Evolutionary conservation across 352 stramenopile genomes (phyloP).

Genomic region (Globisporangium ultimum): DNA sequence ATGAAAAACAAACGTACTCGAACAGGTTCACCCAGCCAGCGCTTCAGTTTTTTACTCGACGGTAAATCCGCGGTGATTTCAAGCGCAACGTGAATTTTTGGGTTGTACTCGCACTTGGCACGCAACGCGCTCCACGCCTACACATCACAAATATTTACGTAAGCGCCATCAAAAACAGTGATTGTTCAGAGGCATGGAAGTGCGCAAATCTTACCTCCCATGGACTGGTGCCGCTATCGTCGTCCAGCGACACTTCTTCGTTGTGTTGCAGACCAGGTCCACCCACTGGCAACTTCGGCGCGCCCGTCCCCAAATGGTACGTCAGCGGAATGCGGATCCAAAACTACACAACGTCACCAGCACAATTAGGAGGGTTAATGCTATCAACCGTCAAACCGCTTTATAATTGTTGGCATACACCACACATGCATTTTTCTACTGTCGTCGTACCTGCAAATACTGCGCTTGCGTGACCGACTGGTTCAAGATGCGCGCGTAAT

Average conservation of each 20-base stretch:
- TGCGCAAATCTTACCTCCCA: conserved; percentile 28
- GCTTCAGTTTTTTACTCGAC: conserved; percentile 53
- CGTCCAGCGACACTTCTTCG: conserved; percentile 18
- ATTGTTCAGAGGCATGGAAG: no score
- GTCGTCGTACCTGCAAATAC: conserved; percentile 63
- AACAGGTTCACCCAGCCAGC: conserved; percentile 88
- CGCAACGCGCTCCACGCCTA: conserved; percentile 81
- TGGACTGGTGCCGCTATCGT: conserved; percentile 31
- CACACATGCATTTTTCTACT: not conserved
- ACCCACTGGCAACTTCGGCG: conserved; percentile 18
- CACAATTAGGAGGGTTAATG: not conserved
- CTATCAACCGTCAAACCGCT: not conserved
- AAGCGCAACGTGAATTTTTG: conserved; percentile 78
- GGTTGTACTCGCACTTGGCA: conserved; percentile 79
- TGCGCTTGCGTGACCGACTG: conserved; percentile 67
- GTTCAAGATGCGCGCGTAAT: conserved; percentile 87
- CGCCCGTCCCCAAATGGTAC: conserved; percentile 18
- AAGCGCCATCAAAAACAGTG: no score
- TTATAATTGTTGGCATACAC: not conserved
- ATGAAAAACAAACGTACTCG: conserved; percentile 19
- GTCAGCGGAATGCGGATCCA: conserved; percentile 86
- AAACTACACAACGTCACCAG: conserved; percentile 28
- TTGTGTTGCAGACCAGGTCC: conserved; percentile 23
- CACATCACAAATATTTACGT: not conserved
- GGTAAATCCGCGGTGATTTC: conserved; percentile 85